These are phyloP conservation scores for Cyclotella sp. DNA, from an alignment of 108 stramenopile species.

Conservation along the genomic window DNA sequence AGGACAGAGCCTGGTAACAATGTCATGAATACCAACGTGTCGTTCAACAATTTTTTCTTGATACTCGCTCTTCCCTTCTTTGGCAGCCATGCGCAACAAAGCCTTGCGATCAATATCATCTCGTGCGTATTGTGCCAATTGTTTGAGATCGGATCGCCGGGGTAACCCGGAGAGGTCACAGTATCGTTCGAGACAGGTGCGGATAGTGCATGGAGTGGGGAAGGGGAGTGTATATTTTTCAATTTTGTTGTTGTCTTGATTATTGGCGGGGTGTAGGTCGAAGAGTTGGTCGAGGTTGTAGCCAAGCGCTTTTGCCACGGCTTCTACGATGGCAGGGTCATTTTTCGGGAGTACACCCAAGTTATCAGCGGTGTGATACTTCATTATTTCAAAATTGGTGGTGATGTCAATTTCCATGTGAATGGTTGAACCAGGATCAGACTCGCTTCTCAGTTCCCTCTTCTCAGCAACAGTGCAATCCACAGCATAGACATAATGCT, in stretches of 20 bases:
- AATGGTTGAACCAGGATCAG: conserved; percentile 85
- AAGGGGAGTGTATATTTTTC: conserved; percentile 84
- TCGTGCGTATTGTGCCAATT: conserved; percentile 85
- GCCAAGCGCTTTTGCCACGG: conserved; percentile 69
- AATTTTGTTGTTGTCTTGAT: neutral
- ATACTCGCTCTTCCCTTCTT: conserved; percentile 86
- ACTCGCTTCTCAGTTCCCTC: conserved; percentile 80
- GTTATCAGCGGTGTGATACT: conserved; percentile 96
- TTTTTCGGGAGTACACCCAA: conserved; percentile 93
- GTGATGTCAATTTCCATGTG: conserved; percentile 96
- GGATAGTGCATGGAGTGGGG: conserved; percentile 93
- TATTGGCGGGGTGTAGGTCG: conserved; percentile 33
- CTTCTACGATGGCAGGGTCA: conserved; percentile 64
- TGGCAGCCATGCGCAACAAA: conserved; percentile 79
- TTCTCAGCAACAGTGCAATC: conserved; percentile 73
- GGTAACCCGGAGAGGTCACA: conserved; percentile 91
- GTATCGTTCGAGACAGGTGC: conserved; percentile 87
- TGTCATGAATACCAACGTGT: conserved; percentile 70
- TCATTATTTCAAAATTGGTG: conserved; percentile 42
- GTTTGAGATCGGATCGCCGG: conserved; percentile 85
- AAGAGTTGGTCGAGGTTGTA: conserved; percentile 72
- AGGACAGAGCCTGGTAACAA: conserved; percentile 72
- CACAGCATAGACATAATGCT: conserved; percentile 79
- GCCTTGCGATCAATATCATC: conserved; percentile 76
- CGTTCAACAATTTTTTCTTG: conserved; percentile 73